phyloP scores from a whole-genome alignment of 2,329 filamentous ascomycete genomes.

The Massarina eburnea region DNA sequence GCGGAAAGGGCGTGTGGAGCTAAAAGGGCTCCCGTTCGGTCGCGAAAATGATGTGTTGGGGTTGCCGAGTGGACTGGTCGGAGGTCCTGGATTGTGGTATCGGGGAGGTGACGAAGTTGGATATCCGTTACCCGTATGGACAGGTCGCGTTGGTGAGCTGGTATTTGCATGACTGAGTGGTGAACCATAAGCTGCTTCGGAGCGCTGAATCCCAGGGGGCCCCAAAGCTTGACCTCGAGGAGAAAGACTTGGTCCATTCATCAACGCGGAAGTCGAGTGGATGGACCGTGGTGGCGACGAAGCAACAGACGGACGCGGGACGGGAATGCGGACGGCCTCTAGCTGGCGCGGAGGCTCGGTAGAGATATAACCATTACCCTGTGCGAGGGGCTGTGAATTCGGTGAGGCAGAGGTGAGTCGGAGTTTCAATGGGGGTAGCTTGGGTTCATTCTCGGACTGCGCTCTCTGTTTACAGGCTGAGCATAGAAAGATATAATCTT shows the following conservation, averaged over 20 bases:
- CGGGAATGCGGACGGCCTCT: slow-evolving; percentile 25
- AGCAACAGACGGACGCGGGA: slow-evolving; percentile 11
- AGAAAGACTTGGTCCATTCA: slow-evolving; percentile 48
- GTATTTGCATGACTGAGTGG: slow-evolving; percentile 29
- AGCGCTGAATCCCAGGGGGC: slow-evolving; percentile 44
- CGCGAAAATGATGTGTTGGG: slow-evolving; percentile 23
- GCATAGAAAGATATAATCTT: slow-evolving; percentile 90
- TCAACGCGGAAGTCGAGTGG: slow-evolving; percentile 32
- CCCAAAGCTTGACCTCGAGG: slow-evolving; percentile 48
- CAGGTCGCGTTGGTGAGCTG: slow-evolving; percentile 25
- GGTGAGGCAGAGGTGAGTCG: slow-evolving; percentile 56
- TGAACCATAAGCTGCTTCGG: slow-evolving; percentile 40
- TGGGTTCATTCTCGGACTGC: slow-evolving; percentile 62
- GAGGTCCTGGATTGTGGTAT: slow-evolving; percentile 26
- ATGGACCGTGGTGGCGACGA: slow-evolving; percentile 21
- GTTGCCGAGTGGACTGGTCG: slow-evolving; percentile 31
- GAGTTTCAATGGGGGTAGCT: slow-evolving; percentile 64
- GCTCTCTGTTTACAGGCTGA: slow-evolving; percentile 71
- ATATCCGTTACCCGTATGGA: slow-evolving; percentile 23
- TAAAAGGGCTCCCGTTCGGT: slow-evolving; percentile 32
- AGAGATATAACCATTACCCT: slow-evolving; percentile 21
- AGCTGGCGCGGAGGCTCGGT: slow-evolving; percentile 11
- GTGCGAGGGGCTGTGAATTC: slow-evolving; percentile 15
- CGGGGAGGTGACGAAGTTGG: slow-evolving; percentile 38
- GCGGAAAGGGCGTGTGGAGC: slow-evolving; percentile 25